These are phyloP conservation scores for Nakazawaea wickerhamii DNA, from an alignment of 805 yeast genomes.

Conservation along the genomic window DNA sequence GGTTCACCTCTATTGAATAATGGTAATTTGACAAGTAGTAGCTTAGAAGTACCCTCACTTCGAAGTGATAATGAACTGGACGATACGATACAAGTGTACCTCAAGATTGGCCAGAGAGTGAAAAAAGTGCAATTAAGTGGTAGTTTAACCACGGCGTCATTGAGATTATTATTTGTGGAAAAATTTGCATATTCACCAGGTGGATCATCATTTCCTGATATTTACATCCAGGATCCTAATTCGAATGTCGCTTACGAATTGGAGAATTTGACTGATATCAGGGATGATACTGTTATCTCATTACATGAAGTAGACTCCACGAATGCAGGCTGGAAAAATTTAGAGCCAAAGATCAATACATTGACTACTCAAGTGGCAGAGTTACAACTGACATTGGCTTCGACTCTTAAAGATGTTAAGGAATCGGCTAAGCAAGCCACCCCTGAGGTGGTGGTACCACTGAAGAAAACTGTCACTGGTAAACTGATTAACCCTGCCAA, in stretches of 20 bases:
- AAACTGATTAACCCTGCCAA: background rate
- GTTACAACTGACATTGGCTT: slow-evolving; percentile 19
- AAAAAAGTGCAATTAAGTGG: slow-evolving; percentile 44
- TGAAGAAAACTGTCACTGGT: background rate
- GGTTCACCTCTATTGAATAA: background rate
- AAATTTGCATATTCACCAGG: slow-evolving; percentile 83
- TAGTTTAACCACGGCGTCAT: slow-evolving; percentile 45
- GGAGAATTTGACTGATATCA: slow-evolving; percentile 59
- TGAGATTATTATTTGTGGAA: slow-evolving; percentile 75
- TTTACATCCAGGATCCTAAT: slow-evolving; percentile 61
- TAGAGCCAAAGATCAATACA: slow-evolving; percentile 23
- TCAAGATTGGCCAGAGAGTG: slow-evolving; percentile 46
- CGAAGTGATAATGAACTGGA: background rate
- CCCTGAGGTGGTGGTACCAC: slow-evolving; percentile 16
- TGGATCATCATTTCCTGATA: slow-evolving; percentile 64
- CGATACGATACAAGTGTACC: slow-evolving; percentile 29
- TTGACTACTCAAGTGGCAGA: slow-evolving; percentile 23
- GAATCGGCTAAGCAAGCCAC: slow-evolving; percentile 20
- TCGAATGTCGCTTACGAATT: slow-evolving; percentile 69
- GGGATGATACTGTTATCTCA: slow-evolving; percentile 53
- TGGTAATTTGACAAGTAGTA: background rate
- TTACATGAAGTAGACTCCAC: slow-evolving; percentile 41
- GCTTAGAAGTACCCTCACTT: background rate
- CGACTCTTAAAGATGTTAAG: slow-evolving; percentile 11
- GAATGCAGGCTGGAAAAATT: slow-evolving; percentile 19